Percentiles rank a stretch among this genome's conserved stretches.
Evolutionary conservation across 2,329 filamentous ascomycete species (phyloP).

Genomic region (Stemphylium vesicarium): DNA sequence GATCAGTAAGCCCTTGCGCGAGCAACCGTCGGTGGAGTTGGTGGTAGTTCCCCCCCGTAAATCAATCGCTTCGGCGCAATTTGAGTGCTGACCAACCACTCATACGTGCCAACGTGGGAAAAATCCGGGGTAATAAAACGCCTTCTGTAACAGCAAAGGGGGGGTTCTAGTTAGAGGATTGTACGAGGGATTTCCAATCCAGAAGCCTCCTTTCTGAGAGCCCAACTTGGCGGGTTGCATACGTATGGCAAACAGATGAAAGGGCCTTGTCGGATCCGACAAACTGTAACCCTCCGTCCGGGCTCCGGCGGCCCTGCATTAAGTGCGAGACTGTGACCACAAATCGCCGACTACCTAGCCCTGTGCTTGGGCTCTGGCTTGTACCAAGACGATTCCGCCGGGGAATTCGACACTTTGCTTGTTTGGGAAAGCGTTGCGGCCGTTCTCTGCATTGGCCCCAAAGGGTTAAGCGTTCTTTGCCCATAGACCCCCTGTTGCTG

Average conservation of each 20-base stretch:
- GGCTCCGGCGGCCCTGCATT: not conserved
- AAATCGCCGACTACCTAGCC: conserved; percentile 8
- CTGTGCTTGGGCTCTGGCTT: conserved; percentile 10
- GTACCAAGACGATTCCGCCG: conserved; percentile 8
- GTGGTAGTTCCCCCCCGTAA: not conserved
- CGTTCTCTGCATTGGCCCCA: conserved; percentile 4
- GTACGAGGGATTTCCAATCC: not conserved
- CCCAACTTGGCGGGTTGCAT: not conserved
- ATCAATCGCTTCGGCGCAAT: conserved; percentile 15
- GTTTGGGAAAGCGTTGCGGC: conserved; percentile 22
- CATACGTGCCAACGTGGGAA: conserved; percentile 5
- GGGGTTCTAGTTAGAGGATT: not conserved
- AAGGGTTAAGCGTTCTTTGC: conserved; percentile 14
- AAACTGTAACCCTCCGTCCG: not conserved
- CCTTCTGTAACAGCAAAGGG: not conserved
- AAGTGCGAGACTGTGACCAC: conserved; percentile 2
- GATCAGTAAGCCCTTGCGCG: conserved; percentile 38
- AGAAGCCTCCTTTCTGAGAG: not conserved
- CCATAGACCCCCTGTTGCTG: conserved; percentile 1
- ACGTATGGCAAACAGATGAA: not conserved
- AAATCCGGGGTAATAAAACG: conserved; percentile 25
- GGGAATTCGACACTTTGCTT: conserved; percentile 12
- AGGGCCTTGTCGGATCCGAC: not conserved
- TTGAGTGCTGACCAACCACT: conserved; percentile 33
- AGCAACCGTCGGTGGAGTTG: conserved; percentile 26